Conservation (phyloP, 805 yeast species). For the Wickerhamomyces mucosus region DNA sequence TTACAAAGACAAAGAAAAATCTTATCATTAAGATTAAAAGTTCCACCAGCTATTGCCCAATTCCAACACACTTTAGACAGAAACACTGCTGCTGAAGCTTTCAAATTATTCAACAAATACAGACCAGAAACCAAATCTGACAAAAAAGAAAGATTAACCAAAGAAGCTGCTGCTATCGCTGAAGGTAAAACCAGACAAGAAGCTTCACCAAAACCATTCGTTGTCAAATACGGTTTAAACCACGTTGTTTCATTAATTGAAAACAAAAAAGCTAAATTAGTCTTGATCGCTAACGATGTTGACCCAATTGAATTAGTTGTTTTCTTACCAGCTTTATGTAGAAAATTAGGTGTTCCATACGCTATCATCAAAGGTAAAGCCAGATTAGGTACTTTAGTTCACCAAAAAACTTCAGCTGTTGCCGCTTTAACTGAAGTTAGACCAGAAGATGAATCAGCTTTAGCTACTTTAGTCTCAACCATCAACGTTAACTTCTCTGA, state of each 20-base stretch:
- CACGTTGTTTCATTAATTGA: slow-evolving; percentile 96
- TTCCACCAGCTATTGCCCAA: slow-evolving; percentile 97
- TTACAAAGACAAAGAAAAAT: slow-evolving; percentile 99
- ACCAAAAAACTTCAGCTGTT: slow-evolving; percentile 95
- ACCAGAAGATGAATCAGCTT: slow-evolving; percentile 90
- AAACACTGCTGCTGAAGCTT: slow-evolving; percentile 96
- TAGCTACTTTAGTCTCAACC: slow-evolving; percentile 87
- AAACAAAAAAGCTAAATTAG: slow-evolving; percentile 98
- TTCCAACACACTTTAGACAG: slow-evolving; percentile 94
- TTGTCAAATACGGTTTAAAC: slow-evolving; percentile 97
- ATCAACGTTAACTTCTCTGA: slow-evolving; percentile 88
- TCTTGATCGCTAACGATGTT: slow-evolving; percentile 96
- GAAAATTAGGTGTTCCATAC: slow-evolving; percentile 99
- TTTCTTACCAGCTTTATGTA: slow-evolving; percentile 97
- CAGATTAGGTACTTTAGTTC: slow-evolving; percentile 94
- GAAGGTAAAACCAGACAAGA: slow-evolving; percentile 97
- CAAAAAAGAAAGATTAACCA: slow-evolving; percentile 98
- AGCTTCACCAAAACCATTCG: slow-evolving; percentile 94
- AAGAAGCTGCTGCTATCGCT: slow-evolving; percentile 98
- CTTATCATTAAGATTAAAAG: slow-evolving; percentile 91
- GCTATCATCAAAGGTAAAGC: slow-evolving; percentile 98
- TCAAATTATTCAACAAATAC: slow-evolving; percentile 97
- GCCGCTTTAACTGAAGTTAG: slow-evolving; percentile 95
- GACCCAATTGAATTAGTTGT: slow-evolving; percentile 98
- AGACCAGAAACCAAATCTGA: slow-evolving; percentile 96